Conservation (phyloP, 768 basidiomycete species). For the Megacollybia marginata region DNA sequence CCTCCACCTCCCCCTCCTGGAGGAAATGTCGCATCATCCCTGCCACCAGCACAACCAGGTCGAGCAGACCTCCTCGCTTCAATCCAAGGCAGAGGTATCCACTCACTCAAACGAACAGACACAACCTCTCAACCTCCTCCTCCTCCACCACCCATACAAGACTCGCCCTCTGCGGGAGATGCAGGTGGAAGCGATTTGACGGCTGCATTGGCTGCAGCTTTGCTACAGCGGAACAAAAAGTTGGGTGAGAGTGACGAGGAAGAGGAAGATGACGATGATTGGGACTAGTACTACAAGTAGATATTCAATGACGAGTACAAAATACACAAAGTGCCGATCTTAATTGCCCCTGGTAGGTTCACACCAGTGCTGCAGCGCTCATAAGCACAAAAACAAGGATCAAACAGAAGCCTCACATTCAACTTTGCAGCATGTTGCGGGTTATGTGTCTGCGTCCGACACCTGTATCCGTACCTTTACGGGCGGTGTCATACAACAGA, state of each 20-base stretch:
- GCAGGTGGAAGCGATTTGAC: conserved; percentile 70
- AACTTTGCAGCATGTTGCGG: background rate
- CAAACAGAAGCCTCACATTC: conserved; percentile 4
- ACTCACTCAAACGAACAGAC: conserved; percentile 58
- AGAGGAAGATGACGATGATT: conserved; percentile 67
- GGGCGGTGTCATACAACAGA: background rate
- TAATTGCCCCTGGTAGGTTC: background rate
- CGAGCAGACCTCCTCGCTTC: conserved; percentile 65
- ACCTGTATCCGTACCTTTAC: conserved; percentile 7
- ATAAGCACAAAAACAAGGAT: background rate
- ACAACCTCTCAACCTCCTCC: conserved; percentile 27
- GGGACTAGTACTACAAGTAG: conserved; percentile 18
- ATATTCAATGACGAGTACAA: no score
- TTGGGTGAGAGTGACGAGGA: conserved; percentile 81
- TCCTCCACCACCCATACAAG: conserved; percentile 22
- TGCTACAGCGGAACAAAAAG: conserved; percentile 79
- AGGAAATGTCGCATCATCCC: conserved; percentile 15
- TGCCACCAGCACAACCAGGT: conserved; percentile 52
- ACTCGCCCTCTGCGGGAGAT: conserved; percentile 26
- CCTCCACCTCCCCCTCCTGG: conserved; percentile 33
- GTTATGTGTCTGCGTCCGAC: conserved; percentile 3
- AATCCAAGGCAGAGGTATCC: conserved; percentile 77
- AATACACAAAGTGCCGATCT: background rate
- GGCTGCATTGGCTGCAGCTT: conserved; percentile 73
- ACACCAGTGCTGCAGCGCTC: conserved; percentile 3